Evolutionary conservation across 352 stramenopile species (phyloP).

Genomic region (Saprolegnia diclina): DNA sequence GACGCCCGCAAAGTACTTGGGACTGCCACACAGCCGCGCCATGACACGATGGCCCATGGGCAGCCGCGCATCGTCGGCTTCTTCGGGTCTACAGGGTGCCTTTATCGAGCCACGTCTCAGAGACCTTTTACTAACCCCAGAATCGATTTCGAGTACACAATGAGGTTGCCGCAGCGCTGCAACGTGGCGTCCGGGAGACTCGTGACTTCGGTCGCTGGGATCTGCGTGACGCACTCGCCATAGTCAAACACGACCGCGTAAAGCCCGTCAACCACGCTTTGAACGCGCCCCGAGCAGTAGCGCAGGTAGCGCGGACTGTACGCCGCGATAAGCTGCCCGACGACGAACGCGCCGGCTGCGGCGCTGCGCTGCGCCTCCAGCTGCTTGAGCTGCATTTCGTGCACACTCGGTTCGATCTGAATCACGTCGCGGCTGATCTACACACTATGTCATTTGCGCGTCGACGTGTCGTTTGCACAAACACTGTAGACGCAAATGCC

Average conservation of each 20-base stretch:
- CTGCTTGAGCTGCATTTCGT: constrained; percentile 4
- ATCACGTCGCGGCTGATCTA: not conserved
- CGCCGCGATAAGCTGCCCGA: not conserved
- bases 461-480: not conserved
- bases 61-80: not conserved
- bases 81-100: not conserved
- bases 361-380: not conserved
- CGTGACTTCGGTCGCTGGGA: not conserved
- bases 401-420: not conserved
- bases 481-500: not conserved
- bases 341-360: not conserved
- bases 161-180: constrained; percentile 6
- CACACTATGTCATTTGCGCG: not conserved
- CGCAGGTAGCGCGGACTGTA: constrained; percentile 6
- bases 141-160: not conserved
- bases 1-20: not conserved
- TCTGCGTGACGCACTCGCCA: not conserved
- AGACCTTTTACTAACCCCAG: not conserved
- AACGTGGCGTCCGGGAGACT: not conserved
- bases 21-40: not conserved
- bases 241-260: not conserved
- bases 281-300: not conserved
- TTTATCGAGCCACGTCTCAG: not conserved
- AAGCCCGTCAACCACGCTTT: not conserved
- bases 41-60: constrained; percentile 1